phyloP scores from a whole-genome alignment of 208 protist genomes.

The Wallacemonas sp. region DNA sequence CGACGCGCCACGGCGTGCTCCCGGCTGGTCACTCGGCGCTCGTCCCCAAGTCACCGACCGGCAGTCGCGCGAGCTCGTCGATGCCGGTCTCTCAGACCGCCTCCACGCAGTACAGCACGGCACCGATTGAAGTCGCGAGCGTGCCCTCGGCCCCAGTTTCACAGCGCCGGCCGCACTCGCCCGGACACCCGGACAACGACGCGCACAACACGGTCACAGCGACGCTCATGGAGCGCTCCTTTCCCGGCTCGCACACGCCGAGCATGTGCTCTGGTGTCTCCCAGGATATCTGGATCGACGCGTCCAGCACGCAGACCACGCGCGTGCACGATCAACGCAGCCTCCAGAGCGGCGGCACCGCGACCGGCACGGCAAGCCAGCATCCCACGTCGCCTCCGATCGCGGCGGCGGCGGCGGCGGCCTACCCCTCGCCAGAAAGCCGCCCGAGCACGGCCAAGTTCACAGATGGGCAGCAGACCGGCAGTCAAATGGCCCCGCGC shows the following conservation, averaged over 20 bases:
- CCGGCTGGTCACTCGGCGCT: neutral
- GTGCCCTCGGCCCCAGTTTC: neutral
- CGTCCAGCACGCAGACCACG: neutral
- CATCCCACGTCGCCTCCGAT: neutral
- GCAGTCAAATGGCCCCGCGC: neutral
- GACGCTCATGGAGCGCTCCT: neutral
- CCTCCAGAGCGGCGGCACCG: no score
- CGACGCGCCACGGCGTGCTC: neutral
- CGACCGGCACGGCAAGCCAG: neutral
- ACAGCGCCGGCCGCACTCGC: neutral
- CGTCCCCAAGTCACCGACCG: constrained; percentile 1
- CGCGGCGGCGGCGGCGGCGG: neutral
- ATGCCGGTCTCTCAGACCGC: no score
- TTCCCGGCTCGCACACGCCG: neutral
- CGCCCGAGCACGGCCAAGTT: neutral
- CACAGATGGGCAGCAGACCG: neutral
- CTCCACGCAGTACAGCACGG: neutral
- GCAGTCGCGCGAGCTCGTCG: no score
- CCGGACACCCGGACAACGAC: no score
- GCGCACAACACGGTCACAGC: neutral
- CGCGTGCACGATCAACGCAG: no score
- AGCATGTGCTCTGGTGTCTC: neutral
- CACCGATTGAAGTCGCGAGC: neutral
- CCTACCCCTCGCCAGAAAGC: neutral
- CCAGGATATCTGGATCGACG: constrained; percentile 7